Base-by-base conservation (phyloP, 2,329 filamentous ascomycete genomes). In the Colletotrichum eremochloae region DNA sequence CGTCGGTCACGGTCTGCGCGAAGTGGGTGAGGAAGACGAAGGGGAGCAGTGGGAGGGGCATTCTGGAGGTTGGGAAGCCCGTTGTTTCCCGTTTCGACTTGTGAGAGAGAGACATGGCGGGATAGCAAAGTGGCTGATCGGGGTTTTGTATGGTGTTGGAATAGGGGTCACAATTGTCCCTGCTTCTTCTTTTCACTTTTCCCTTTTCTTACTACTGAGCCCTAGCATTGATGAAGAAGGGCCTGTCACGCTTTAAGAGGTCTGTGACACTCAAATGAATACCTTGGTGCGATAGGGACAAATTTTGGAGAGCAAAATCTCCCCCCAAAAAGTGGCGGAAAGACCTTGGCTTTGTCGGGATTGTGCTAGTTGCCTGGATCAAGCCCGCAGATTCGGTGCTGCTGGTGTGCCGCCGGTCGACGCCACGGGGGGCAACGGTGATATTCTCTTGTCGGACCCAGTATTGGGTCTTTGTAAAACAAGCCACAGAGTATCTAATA, bases 1-100 rank as follows among this genome's bases (percentile, higher is more conserved):
- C 55, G 11, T 40, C 36, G 24, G 67, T 50, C 15, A 69, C 60
- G 9, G 70, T 72, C 7, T 72, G 70, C 38, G 70, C 66, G 40
- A 72, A 70, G 66, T 72, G 70, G 40, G 67, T 66, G 70, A 70
- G 29, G 66, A 72, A 70, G 66, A 70, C 70, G 48, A 72, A 31
- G 18, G 70, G 70, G 29, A 72, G 48, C 18, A 72, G 56, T 3
- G 70, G 66, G 33, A 72, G 61, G 15, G 70, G 70, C 70, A 72
- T 72, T 8, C 69, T 48, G 40, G n/a, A 36, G 20, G 56, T 56
- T 6, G 53, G 55, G 48, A 60, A 63, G 60, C 53, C 46, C 53
- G 36, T 61, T 31, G 66, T 55, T 9, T 69, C 70, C 31, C 40
- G 44, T 56, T 72, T 72, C 48, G 48, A 18, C 42, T 72, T 70